Evolutionary conservation across 805 yeast genomes (phyloP), one percentile per base, ranked within the genome.

Genomic region (Hanseniaspora occidentalis): DNA sequence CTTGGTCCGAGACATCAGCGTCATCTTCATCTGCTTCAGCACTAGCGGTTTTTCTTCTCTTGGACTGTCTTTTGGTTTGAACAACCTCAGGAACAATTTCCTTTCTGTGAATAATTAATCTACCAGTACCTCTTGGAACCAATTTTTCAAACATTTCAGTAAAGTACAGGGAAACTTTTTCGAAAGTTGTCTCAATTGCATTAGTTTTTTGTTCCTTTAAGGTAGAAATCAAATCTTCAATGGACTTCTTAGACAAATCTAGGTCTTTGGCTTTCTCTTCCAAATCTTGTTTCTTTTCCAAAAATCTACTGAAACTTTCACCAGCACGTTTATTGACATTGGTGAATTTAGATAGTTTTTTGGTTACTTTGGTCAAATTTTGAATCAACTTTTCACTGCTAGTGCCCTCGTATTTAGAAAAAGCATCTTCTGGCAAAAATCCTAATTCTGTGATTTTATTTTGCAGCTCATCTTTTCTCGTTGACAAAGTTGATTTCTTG

Each of bases 261-360:
- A 89, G 66, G 45, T 84, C 95, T 14, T 62, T 63, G 27, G 82
- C 70, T 50, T 96, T 75, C 19, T 61, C 64, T 1, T 69, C 69
- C 43, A 89, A 64, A 4, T 77, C 80, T 37, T 74, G 79, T 40
- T 81, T 69, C 57, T 88, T 92, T 43, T 71, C 75, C 16, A 81
- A 73, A 54, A 85, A 86, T 31, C 74, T 76, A 38, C 69, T 62
- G 53, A 71, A 84, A 53, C 88, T 95, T 50, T 88, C 96, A 48
- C 82, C 65, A 0, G 97, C 96, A 52, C 85, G 84, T 55, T 81
- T 82, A 61, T 89, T 89, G 38, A 92, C 82, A 56, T 85, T 94
- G 19, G 74, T 71, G 55, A 73, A 79, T 48, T 73, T 68, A 35
- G 74, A 71, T 31, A 89, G 62, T 22, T 70, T 72, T 26, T 70